Percentiles rank a stretch among this genome's conserved stretches.
These are phyloP conservation scores for Termitomyces sp. DNA, from an alignment of 768 basidiomycete species.

Conservation along the genomic window DNA sequence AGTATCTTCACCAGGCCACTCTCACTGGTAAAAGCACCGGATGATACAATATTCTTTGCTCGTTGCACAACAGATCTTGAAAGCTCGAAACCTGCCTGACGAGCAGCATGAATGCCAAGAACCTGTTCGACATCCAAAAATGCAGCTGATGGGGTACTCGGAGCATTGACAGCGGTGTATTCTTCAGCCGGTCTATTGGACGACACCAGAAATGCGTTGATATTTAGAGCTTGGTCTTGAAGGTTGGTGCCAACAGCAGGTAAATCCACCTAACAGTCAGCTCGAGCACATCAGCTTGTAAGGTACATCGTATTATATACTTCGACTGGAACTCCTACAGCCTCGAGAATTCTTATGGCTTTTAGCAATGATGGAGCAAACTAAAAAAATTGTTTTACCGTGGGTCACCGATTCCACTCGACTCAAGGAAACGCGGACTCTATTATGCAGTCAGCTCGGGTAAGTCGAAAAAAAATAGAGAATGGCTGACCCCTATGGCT, in stretches of 20 bases:
- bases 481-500: conserved; percentile 8
- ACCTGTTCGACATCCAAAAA: conserved; percentile 11
- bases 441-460: neutral
- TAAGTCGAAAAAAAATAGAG: neutral
- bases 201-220: neutral
- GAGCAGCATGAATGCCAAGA: conserved; percentile 2
- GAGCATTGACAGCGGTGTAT: conserved; percentile 4
- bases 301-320: neutral
- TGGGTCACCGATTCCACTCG: conserved; percentile 12
- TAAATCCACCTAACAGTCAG: conserved; percentile 7
- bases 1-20: conserved; percentile 8
- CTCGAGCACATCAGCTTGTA: neutral
- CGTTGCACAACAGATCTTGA: neutral
- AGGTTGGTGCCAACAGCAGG: conserved; percentile 15
- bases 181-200: neutral
- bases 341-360: conserved; percentile 5
- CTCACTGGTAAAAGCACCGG: conserved; percentile 12
- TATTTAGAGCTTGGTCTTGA: conserved; percentile 12
- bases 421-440: conserved; percentile 14
- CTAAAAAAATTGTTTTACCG: neutral
- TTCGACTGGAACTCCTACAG: conserved; percentile 5
- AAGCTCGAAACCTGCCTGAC: neutral
- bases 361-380: neutral
- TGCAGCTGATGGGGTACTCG: neutral
- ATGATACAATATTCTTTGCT: conserved; percentile 10